Base-by-base conservation (phyloP, 805 yeast genomes). In the Myxozyma lipomycoides region DNA sequence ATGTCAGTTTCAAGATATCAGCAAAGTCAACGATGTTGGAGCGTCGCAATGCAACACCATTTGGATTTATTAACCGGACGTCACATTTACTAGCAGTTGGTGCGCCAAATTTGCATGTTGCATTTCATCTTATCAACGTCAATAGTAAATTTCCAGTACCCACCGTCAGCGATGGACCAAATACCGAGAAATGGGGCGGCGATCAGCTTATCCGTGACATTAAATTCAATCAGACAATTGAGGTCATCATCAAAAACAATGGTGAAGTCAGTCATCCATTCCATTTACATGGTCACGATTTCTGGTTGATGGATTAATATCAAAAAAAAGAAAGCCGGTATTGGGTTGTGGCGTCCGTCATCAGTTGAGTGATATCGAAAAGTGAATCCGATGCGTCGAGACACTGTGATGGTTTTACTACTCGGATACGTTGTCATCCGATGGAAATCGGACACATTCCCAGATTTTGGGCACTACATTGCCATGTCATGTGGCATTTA, bases 401-500 rank as follows among this genome's bases (percentile, higher is more conserved):
- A 91, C 67, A 79, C 84, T 9, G 71, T 85, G 9, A 83, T 82
- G 62, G 86, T 85, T 42, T 78, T 81, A 66, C 87, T 95, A 22
- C 85, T 84, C 64, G 89, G 96, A 1, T 83, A 86, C 72, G 78
- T 88, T 62, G 90, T 87, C 25, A 66, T 91, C 58, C 79, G 98
- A 68, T 91, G 88, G 75, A 79, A 79, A 65, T 96, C 98, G 43
- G 83, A 85, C 67, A 91, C n/a, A 28, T 9, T 28, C 32, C 32
- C 7, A 12, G 32, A 12, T 21, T 88, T 17, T 91, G 98, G 98
- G 79, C 83, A 69, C 90, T 93, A 90, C 98, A 91, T 73, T 93
- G 98, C 72, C 98, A 93, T 69, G 83, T 93, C 63, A 97, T 90
- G 68, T 91, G 98, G 98, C 98, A 93, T 73, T 78, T 93, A 74